A percentile compares a stretch with the other conserved stretches of the same genome.
These are phyloP conservation scores for Rhizopogon salebrosus DNA, from an alignment of 768 basidiomycete genomes.

Conservation along the genomic window DNA sequence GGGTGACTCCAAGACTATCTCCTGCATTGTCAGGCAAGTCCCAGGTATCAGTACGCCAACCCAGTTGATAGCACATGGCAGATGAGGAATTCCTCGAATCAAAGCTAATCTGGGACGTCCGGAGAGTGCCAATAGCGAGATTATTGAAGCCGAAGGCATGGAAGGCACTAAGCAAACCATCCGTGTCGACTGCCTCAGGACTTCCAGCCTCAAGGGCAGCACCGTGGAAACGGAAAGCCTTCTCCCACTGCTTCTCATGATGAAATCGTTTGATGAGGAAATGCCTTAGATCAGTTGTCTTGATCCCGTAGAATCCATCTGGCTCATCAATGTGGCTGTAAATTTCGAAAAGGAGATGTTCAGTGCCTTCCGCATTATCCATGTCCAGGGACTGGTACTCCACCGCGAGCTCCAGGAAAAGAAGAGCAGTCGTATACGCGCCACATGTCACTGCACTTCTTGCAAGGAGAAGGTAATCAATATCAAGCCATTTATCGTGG, in stretches of 20 bases:
- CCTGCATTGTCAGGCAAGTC: constrained; percentile 70
- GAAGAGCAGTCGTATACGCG: constrained; percentile 82
- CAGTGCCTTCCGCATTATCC: constrained; percentile 33
- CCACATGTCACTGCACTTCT: constrained; percentile 71
- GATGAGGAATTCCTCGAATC: constrained; percentile 28
- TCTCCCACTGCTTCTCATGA: constrained; percentile 91
- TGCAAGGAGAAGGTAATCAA: constrained; percentile 72
- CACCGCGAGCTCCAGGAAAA: constrained; percentile 80
- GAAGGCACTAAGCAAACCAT: constrained; percentile 74
- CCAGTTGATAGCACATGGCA: constrained; percentile 69
- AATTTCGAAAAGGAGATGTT: constrained; percentile 82
- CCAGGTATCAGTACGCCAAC: constrained; percentile 95
- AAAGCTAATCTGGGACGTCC: constrained; percentile 32
- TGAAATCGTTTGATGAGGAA: constrained; percentile 83
- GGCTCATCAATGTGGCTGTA: constrained; percentile 96
- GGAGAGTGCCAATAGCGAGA: constrained; percentile 71
- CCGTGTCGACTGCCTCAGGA: constrained; percentile 36
- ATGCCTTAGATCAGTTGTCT: constrained; percentile 67
- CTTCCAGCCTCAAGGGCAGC: constrained; percentile 69
- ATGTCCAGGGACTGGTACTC: constrained; percentile 37
- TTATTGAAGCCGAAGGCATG: constrained; percentile 88
- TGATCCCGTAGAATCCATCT: constrained; percentile 96
- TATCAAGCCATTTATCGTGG: constrained; percentile 75
- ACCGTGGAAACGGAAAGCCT: constrained; percentile 86
- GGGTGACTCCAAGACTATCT: constrained; percentile 44